phyloP scores from a whole-genome alignment of 352 stramenopile genomes.

The Pythium apleroticum region DNA sequence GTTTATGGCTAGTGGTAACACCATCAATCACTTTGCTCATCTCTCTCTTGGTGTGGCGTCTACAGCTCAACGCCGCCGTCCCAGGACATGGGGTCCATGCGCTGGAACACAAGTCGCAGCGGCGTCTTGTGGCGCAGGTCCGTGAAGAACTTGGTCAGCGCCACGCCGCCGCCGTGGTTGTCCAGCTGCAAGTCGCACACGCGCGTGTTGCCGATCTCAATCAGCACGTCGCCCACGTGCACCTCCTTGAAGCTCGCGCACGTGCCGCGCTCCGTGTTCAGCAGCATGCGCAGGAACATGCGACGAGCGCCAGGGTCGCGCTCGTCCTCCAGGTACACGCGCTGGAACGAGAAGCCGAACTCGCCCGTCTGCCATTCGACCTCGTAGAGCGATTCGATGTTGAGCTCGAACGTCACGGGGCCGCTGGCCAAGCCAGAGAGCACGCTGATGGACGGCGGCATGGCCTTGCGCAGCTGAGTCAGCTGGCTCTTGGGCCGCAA shows the following conservation, averaged over 20 bases:
- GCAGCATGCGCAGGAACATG: conserved; percentile 70
- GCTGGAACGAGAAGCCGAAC: conserved; percentile 76
- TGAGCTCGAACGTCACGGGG: conserved; percentile 55
- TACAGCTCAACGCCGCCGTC: conserved; percentile 74
- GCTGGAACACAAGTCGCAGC: conserved; percentile 66
- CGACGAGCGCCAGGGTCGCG: conserved; percentile 26
- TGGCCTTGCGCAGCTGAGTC: conserved; percentile 45
- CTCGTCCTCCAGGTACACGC: conserved; percentile 55
- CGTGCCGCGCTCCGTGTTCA: conserved; percentile 71
- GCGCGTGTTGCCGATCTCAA: conserved; percentile 54
- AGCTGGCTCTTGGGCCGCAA: conserved; percentile 44
- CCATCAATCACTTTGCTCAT: too few species aligned
- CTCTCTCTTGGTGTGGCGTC: background rate
- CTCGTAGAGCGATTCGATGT: conserved; percentile 56
- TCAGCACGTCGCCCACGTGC: conserved; percentile 60
- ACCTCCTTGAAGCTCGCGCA: conserved; percentile 65
- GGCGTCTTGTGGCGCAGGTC: conserved; percentile 54
- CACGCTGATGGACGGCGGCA: conserved; percentile 60
- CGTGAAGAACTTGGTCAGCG: conserved; percentile 71
- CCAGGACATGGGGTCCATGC: conserved; percentile 61
- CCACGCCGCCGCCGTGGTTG: conserved; percentile 41
- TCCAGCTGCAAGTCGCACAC: conserved; percentile 69
- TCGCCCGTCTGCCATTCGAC: conserved; percentile 61
- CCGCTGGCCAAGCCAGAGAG: conserved; percentile 62
- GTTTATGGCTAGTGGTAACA: too few species aligned